Base-by-base conservation (phyloP, 257 asterid species). In the Nicotiana paniculata region DNA sequence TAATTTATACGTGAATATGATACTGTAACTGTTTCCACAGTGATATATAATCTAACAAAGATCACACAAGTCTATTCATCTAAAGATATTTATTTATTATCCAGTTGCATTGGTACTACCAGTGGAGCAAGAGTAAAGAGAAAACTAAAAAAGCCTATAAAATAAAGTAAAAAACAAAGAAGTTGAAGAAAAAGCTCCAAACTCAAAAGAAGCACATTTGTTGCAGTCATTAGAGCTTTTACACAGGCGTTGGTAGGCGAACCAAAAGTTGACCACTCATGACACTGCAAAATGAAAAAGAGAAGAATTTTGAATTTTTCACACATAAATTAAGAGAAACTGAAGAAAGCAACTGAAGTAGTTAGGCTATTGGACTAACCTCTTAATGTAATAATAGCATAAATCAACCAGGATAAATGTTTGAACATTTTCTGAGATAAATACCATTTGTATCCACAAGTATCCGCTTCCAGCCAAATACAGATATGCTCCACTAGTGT, bases 361-460 rank as follows among this genome's bases (percentile, higher is more conserved):
- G 28, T 54, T 54, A 18, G 74, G 35, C 43, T 8, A 28, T 0
- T 12, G 62, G 30, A 17, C 35, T 83, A 69, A 95, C 98, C 99
- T 95, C 88, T 91, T 92, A 81, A 93, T 81, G 86, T 95, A 95
- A 79, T 93, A 95, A 85, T 95, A 95, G 84, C 97, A 93, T 85
- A 95, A 93, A 89, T 95, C 98, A 0, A 97, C 98, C 53, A 93
- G 84, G 85, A 95, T 95, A 86, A 93, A 92, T 13, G 99, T 93
- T 85, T 95, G 99, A 66, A 95, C 93, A 63, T 82, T 69, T 84
- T 95, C 99, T 4, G 97, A 54, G 17, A 93, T 24, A 61, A 93
- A 87, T 48, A 91, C 88, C 91, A 88, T 81, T 12, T 91, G 97
- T 77, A 90, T 82, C 99, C 99, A 95, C 26, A 89, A 6, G 76